phyloP scores from a whole-genome alignment of 306 rosid species.

The Prunus mira region DNA sequence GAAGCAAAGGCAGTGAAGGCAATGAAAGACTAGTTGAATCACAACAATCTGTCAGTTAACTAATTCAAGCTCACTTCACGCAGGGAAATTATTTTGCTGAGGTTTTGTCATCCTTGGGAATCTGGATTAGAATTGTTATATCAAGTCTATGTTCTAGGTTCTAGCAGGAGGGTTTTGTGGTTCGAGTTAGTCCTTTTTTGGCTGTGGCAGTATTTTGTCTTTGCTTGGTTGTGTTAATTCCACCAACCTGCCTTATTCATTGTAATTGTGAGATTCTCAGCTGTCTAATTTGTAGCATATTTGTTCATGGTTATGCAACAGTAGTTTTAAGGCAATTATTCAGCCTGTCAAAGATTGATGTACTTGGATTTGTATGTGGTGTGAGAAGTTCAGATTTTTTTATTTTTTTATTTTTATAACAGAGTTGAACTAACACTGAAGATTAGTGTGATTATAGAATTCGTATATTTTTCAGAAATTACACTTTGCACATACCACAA shows the following conservation, averaged over 20 bases:
- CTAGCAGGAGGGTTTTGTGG: constrained; percentile 28
- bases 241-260: constrained; percentile 22
- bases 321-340: not conserved
- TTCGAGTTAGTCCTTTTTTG: constrained; percentile 30
- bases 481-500: not conserved
- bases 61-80: constrained; percentile 19
- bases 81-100: constrained; percentile 14
- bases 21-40: constrained; percentile 38
- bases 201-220: constrained; percentile 28
- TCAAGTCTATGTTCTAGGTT: constrained; percentile 24
- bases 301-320: constrained; percentile 13
- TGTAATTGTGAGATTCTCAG: constrained; percentile 11
- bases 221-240: constrained; percentile 29
- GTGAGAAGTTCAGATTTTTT: not conserved
- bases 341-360: constrained; percentile 6
- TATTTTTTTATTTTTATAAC: not conserved
- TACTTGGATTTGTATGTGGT: constrained; percentile 9
- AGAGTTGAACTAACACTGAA: not conserved
- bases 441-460: not conserved
- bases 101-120: not conserved
- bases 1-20: constrained; percentile 56
- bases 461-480: not conserved
- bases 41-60: not conserved
- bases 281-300: constrained; percentile 44
- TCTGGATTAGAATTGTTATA: not conserved